Conservation (phyloP, 192 early-diverging fungal species). For the Coemansia sp. region DNA sequence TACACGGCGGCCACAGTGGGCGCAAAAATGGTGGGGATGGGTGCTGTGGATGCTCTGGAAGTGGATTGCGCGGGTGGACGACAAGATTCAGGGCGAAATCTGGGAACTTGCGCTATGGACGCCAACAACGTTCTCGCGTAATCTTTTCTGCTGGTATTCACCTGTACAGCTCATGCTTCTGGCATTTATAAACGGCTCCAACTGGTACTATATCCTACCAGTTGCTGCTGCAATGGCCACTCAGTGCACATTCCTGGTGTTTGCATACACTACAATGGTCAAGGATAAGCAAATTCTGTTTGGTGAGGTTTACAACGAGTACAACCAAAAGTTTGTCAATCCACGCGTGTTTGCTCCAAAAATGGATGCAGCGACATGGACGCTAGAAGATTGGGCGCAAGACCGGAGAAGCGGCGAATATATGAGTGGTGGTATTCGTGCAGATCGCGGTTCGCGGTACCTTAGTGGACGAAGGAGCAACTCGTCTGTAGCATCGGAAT, state of each 20-base stretch:
- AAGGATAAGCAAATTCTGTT: conserved; percentile 64
- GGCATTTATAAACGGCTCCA: conserved; percentile 50
- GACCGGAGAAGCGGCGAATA: conserved; percentile 11
- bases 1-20: conserved; percentile 37
- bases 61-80: conserved; percentile 27
- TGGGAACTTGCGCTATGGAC: conserved; percentile 54
- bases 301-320: conserved; percentile 59
- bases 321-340: conserved; percentile 62
- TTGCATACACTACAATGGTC: conserved; percentile 36
- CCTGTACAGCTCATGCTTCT: conserved; percentile 60
- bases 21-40: conserved; percentile 29
- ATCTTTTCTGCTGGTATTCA: conserved; percentile 61
- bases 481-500: not conserved
- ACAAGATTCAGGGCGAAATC: conserved; percentile 40
- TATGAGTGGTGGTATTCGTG: not conserved
- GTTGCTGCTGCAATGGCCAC: conserved; percentile 49
- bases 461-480: not conserved
- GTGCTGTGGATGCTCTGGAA: conserved; percentile 33
- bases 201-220: conserved; percentile 59
- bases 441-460: not conserved
- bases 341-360: conserved; percentile 61
- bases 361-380: conserved; percentile 48
- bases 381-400: conserved; percentile 36
- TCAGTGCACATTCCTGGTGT: conserved; percentile 51
- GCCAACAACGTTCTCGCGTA: conserved; percentile 44